Base-by-base conservation (phyloP, 73 alveolate species). In the Paramecium sonneborni region DNA sequence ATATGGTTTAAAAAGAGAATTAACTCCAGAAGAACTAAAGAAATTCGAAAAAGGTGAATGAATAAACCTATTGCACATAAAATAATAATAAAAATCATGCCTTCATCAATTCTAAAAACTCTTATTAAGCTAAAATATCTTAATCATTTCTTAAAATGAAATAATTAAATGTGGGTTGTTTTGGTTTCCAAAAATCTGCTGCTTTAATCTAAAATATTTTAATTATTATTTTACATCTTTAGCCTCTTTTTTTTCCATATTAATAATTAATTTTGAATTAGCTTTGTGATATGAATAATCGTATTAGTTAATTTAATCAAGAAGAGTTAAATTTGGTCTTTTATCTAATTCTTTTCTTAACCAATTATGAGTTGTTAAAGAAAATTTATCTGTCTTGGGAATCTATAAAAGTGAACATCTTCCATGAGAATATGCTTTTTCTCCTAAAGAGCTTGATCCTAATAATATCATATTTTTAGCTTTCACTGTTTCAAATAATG, bases 41-140 rank as follows among this genome's bases (percentile, higher is more conserved):
- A 79, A 43, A 79, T 20, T 79, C 23, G 41, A 44, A 79, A 79
- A 79, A 79, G 90, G 90, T 15, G 90, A 39, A 39, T 79, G 90
- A 79, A 44, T 43, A 79, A 18, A 35, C 6, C 18, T 57, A 70
- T 74, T n/a, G 34, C 56, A 74, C 87, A 37, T 35, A 74, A 35
- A 21, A 30, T 26, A 30, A 39, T 72, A 10, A 28, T 0, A 28
- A 74, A 28, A n/a, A 74, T 72, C 85, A 67, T 14, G 46, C 24
- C 2, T 34, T 24, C 58, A 74, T 37, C 52, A 74, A 28, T 18
- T 74, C 18, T 10, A 74, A 34, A 37, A 74, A 74, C 24, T 74
- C 56, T 35, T 74, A 34, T 74, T 74, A 74, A 28, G 87, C 55
- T 9, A 34, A 74, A 10, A n/a, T 37, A 37, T 34, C 58, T 28